These are phyloP conservation scores for Pseudogymnoascus sp. DNA, from an alignment of 2,329 filamentous ascomycete genomes.

Conservation along the genomic window DNA sequence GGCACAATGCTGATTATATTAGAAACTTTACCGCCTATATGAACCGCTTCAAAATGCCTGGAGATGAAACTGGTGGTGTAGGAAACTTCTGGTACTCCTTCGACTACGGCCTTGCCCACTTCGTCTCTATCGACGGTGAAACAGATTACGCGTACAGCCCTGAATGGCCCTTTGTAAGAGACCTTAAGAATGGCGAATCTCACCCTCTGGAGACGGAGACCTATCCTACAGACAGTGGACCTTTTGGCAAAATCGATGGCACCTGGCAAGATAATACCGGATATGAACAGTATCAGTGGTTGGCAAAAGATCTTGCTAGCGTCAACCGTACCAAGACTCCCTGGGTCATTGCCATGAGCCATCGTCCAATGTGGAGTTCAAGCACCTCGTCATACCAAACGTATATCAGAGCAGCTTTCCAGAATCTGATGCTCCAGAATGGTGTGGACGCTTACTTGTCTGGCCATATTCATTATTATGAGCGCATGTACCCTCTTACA, in stretches of 20 bases:
- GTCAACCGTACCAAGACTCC: constrained; percentile 25
- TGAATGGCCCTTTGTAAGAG: constrained; percentile 37
- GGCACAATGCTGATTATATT: neutral
- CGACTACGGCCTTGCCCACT: constrained; percentile 47
- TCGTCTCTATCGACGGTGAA: constrained; percentile 41
- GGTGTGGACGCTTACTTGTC: constrained; percentile 41
- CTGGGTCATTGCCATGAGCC: constrained; percentile 34
- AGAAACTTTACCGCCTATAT: constrained; percentile 46
- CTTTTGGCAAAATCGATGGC: constrained; percentile 39
- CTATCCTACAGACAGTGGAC: constrained; percentile 41
- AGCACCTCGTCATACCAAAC: constrained; percentile 37
- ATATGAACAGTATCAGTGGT: constrained; percentile 42
- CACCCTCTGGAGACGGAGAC: constrained; percentile 36
- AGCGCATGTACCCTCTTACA: constrained; percentile 35
- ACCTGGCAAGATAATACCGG: constrained; percentile 34
- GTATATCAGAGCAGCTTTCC: constrained; percentile 39
- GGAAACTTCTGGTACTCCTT: constrained; percentile 50
- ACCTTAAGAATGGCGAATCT: constrained; percentile 36
- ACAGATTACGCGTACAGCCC: constrained; percentile 44
- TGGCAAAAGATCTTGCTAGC: constrained; percentile 27
- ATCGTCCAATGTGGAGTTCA: constrained; percentile 43
- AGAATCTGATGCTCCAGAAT: constrained; percentile 37
- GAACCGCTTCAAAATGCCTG: constrained; percentile 46
- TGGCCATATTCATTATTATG: constrained; percentile 42
- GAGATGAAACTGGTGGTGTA: constrained; percentile 39